phyloP scores from a whole-genome alignment of 2,329 filamentous ascomycete genomes.

The Penicillium sp. region DNA sequence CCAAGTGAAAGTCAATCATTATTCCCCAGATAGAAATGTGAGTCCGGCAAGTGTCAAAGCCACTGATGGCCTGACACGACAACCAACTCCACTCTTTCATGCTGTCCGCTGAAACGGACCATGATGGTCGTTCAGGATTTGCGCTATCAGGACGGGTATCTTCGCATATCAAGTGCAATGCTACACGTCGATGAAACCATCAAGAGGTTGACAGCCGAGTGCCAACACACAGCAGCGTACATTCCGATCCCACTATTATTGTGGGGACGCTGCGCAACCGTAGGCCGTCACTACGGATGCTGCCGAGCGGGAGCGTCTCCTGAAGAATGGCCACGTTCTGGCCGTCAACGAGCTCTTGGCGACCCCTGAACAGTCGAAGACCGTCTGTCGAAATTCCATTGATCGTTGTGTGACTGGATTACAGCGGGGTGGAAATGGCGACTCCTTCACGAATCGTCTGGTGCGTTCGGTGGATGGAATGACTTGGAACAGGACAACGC shows the following conservation, averaged over 20 bases:
- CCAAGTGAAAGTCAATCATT: conserved; percentile 13
- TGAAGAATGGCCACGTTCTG: conserved; percentile 16
- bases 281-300: conserved; percentile 10
- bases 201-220: conserved; percentile 20
- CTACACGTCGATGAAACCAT: conserved; percentile 34
- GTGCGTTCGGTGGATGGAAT: conserved; percentile 17
- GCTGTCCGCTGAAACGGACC: background rate
- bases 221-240: conserved; percentile 26
- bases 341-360: conserved; percentile 29
- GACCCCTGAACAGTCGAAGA: conserved; percentile 28
- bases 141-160: conserved; percentile 60
- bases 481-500: conserved; percentile 17
- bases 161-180: conserved; percentile 67
- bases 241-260: conserved; percentile 25
- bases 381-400: conserved; percentile 2
- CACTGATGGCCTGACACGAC: background rate
- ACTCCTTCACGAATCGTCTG: conserved; percentile 18
- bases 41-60: conserved; percentile 15
- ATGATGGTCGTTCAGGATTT: conserved; percentile 51
- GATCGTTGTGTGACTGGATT: conserved; percentile 28
- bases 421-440: conserved; percentile 15
- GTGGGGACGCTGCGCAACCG: conserved; percentile 14
- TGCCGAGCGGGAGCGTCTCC: conserved; percentile 15
- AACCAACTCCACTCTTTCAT: background rate
- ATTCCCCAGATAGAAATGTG: conserved; percentile 18